These are phyloP conservation scores for Candida pseudofarinosa DNA, from an alignment of 805 yeast species.

Conservation along the genomic window DNA sequence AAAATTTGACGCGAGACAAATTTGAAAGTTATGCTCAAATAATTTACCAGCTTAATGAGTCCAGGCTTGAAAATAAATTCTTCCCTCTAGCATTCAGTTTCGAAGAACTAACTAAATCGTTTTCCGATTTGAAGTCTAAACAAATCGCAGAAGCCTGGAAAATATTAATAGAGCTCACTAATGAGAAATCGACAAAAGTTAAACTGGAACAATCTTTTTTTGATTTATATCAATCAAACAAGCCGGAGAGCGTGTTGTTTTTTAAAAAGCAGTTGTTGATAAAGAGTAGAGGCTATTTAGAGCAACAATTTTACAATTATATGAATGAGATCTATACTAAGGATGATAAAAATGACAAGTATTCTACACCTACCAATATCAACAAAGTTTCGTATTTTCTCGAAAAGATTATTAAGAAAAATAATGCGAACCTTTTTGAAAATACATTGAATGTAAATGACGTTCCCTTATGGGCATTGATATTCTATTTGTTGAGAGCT, in stretches of 20 bases:
- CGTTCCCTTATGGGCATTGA: conserved; percentile 89
- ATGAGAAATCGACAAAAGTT: conserved; percentile 30
- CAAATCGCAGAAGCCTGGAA: conserved; percentile 76
- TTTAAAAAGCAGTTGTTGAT: conserved; percentile 45
- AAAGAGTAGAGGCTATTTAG: conserved; percentile 60
- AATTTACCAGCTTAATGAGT: conserved; percentile 65
- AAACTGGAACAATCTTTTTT: conserved; percentile 34
- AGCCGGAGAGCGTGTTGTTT: conserved; percentile 17
- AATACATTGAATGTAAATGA: conserved; percentile 59
- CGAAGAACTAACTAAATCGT: conserved; percentile 53
- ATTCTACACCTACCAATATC: conserved; percentile 57
- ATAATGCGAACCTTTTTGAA: conserved; percentile 23
- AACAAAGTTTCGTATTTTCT: conserved; percentile 66
- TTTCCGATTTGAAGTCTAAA: conserved; percentile 59
- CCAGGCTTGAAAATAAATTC: conserved; percentile 49
- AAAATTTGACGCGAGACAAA: conserved; percentile 44
- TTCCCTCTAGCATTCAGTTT: conserved; percentile 61
- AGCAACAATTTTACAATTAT: conserved; percentile 71
- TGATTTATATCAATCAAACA: conserved; percentile 12
- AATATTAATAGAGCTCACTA: conserved; percentile 49
- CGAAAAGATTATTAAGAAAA: conserved; percentile 31
- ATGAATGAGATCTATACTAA: conserved; percentile 62
- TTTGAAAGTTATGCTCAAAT: conserved; percentile 75
- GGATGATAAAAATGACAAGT: conserved; percentile 41
- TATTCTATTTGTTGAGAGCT: conserved; percentile 79